Evolutionary conservation across 306 rosid species (phyloP).

Genomic region (Malus asiatica): DNA sequence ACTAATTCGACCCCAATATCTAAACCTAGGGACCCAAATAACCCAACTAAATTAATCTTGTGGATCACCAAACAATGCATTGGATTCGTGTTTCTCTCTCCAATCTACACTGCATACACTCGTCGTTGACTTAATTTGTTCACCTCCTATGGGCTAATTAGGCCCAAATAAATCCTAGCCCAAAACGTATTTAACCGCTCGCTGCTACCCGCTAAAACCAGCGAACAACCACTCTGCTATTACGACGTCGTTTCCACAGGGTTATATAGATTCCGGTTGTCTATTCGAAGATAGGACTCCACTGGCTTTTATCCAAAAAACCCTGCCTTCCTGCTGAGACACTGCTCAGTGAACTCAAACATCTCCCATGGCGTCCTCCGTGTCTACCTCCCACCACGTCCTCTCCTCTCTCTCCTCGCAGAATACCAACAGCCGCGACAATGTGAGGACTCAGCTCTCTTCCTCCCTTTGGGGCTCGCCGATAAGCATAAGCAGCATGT

Average conservation of each 20-base stretch:
- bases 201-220: background rate
- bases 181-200: background rate
- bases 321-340: background rate
- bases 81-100: background rate
- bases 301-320: slow-evolving; percentile 26
- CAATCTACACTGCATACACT: background rate
- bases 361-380: slow-evolving; percentile 17
- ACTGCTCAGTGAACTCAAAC: background rate
- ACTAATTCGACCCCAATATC: background rate
- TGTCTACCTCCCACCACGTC: slow-evolving; percentile 6
- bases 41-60: background rate
- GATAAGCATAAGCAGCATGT: slow-evolving; percentile 13
- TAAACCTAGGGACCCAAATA: background rate
- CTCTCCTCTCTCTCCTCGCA: slow-evolving; percentile 14
- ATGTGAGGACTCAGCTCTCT: slow-evolving; percentile 11
- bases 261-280: background rate
- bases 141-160: background rate
- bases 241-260: background rate
- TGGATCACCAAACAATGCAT: background rate
- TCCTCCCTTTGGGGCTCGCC: slow-evolving; percentile 48
- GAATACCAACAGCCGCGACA: background rate
- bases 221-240: too few relatives aligned
- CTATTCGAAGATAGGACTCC: background rate
- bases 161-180: background rate
- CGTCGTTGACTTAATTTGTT: background rate